These are phyloP conservation scores for Hypoxylon sp. DNA, from an alignment of 2,329 filamentous ascomycete species.

Conservation along the genomic window DNA sequence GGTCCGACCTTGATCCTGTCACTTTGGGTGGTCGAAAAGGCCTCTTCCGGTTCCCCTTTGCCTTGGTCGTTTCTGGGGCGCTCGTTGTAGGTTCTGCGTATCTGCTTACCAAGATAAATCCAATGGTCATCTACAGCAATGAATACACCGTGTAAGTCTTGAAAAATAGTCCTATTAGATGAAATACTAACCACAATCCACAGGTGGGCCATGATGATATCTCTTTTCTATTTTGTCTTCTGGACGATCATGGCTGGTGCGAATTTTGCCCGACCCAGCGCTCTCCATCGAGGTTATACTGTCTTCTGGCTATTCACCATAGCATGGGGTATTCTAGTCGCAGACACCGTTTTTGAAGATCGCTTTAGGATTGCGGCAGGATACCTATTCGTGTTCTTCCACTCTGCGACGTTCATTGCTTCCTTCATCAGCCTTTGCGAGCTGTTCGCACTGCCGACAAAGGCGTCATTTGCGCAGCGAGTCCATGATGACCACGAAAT, in stretches of 20 bases:
- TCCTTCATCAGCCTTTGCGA: conserved; percentile 81
- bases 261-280: conserved; percentile 82
- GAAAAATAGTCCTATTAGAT: background rate
- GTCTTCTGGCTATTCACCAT: conserved; percentile 85
- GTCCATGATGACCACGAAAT: conserved; percentile 60
- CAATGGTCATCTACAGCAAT: conserved; percentile 89
- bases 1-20: conserved; percentile 69
- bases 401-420: conserved; percentile 77
- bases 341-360: conserved; percentile 79
- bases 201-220: conserved; percentile 82
- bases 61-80: conserved; percentile 72
- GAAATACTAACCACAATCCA: conserved; percentile 20
- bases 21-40: conserved; percentile 79
- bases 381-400: conserved; percentile 84
- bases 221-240: conserved; percentile 79
- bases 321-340: conserved; percentile 77
- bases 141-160: conserved; percentile 72
- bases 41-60: conserved; percentile 83
- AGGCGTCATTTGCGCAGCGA: conserved; percentile 71
- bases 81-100: conserved; percentile 78
- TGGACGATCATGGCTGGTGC: conserved; percentile 79
- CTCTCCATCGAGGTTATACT: conserved; percentile 82
- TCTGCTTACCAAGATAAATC: conserved; percentile 83
- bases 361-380: conserved; percentile 77
- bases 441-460: conserved; percentile 77